These are phyloP conservation scores for Laguncularia racemosa DNA, from an alignment of 345 rosid species.

Conservation along the genomic window DNA sequence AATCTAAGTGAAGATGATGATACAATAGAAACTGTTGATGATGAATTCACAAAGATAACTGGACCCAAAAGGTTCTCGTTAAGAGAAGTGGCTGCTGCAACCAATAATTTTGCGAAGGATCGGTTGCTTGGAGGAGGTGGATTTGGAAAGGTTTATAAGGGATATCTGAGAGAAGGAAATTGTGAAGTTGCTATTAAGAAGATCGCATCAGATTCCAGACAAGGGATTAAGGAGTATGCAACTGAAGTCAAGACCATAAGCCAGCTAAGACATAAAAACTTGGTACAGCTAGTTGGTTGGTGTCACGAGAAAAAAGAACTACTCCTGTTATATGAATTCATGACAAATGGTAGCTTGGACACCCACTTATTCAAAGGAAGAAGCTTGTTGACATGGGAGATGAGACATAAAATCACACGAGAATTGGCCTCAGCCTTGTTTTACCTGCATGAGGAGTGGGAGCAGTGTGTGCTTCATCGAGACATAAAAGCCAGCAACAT, in stretches of 20 bases:
- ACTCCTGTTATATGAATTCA: background rate
- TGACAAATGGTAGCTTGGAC: conserved; percentile 1
- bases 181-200: background rate
- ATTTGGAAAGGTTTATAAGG: background rate
- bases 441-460: conserved; percentile 4
- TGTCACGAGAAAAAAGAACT: conserved; percentile 1
- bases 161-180: background rate
- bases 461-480: conserved; percentile 4
- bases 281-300: conserved; percentile 3
- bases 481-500: conserved; percentile 3
- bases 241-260: conserved; percentile 1
- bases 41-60: background rate
- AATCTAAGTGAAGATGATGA: too few species aligned
- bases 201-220: background rate
- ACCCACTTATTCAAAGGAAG: background rate
- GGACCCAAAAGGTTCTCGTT: background rate
- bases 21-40: background rate
- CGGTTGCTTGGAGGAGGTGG: conserved; percentile 6
- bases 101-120: background rate
- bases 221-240: conserved; percentile 1
- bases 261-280: background rate
- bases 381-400: background rate
- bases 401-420: background rate
- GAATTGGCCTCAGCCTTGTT: background rate
- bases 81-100: background rate